Evolutionary conservation across 169 alveolate species (phyloP).

Genomic region (Perkinsus marinus): DNA sequence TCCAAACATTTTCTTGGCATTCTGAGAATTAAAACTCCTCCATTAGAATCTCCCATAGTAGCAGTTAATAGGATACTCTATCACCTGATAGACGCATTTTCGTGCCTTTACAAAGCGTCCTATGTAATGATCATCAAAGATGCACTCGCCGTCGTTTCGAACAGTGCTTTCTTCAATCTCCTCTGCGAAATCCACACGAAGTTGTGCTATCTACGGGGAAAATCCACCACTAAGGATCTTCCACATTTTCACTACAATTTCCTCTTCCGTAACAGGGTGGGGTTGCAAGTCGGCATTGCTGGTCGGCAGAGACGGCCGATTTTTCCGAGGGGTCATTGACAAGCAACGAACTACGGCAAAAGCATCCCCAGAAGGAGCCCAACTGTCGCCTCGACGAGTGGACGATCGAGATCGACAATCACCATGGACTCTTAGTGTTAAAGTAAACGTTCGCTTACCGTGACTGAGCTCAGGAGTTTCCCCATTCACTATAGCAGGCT

Average conservation of each 20-base stretch:
- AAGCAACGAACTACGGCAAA: background rate
- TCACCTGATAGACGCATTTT: background rate
- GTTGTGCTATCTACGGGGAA: background rate
- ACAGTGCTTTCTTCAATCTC: background rate
- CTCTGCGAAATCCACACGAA: background rate
- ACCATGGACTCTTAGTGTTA: no score
- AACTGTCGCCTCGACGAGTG: no score
- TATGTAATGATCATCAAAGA: background rate
- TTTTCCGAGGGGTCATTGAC: background rate
- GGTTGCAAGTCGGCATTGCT: background rate
- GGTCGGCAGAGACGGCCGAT: background rate
- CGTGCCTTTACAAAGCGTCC: background rate
- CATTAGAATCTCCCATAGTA: background rate
- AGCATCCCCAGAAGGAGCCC: no score
- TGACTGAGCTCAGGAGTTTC: no score
- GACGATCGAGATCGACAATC: no score
- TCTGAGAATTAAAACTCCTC: background rate
- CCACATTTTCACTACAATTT: background rate
- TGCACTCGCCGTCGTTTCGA: background rate
- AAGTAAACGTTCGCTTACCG: no score
- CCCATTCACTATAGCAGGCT: no score
- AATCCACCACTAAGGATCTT: background rate
- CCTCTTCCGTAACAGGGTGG: background rate
- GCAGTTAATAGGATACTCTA: background rate
- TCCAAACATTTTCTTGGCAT: background rate